Evolutionary conservation across 2,329 filamentous ascomycete species (phyloP), one percentile per base, ranked within the genome.

Genomic region (Aspergillus sclerotialis): DNA sequence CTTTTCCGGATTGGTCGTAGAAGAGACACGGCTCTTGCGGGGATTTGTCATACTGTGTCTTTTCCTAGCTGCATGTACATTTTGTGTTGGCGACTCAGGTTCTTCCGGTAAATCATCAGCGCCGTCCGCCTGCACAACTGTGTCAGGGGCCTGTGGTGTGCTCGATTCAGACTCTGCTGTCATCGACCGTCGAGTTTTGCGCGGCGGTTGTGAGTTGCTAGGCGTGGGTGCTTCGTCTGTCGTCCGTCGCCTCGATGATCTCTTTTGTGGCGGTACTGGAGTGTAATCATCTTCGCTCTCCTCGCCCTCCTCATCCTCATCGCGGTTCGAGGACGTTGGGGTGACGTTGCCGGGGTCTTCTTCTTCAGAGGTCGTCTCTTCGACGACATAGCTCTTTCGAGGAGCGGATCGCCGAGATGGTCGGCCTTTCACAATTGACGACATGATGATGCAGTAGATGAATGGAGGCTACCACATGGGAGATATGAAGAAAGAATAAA

Each of bases 261-360:
- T 74, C 44, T 73, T 69, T 30, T 72, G 73, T 36, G 74, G 68
- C 1, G 82, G 75, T 30, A 82, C 82, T 2, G 87, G 87, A 28
- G 82, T 83, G 52, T 88, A 92, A 32, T 94, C 85, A 32, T 89
- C 82, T 45, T 84, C 83, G 32, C 84, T 76, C 32, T 82, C 76
- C 17, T 82, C 70, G 17, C 70, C 73, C 11, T 76, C 70, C 21
- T 77, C 68, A 39, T 75, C 71, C 51, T 76, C 70, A 42, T 73
- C 49, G 31, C 52, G 52, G 32, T 56, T 50, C 25, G 60, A 60
- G 14, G 52, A 68, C 14, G 58, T 63, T 25, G 62, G 60, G 30
- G 65, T 65, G 26, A 61, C 55, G 44, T 64, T 67, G 49, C 75
- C 68, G 25, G 72, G 63, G 35, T 77, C 69, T 44, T 83, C 78